Percentiles rank a stretch among this genome's conserved stretches.
These are phyloP conservation scores for Fusarium nanum DNA, from an alignment of 2,329 filamentous ascomycete genomes.

Conservation along the genomic window DNA sequence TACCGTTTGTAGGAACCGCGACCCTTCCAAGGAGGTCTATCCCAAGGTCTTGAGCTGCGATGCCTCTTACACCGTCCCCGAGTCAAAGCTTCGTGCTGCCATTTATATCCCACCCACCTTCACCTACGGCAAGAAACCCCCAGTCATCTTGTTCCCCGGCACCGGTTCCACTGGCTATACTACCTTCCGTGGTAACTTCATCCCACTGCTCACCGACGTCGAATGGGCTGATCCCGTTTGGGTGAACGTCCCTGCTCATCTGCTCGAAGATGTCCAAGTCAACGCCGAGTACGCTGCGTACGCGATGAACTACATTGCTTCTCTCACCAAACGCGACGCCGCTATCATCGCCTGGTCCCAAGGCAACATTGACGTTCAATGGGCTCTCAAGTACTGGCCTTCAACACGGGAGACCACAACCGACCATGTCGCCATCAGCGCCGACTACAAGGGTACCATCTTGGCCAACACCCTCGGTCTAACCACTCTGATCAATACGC, in stretches of 20 bases:
- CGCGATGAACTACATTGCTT: slow-evolving; percentile 9
- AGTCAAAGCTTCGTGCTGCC: slow-evolving; percentile 5
- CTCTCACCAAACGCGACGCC: not conserved
- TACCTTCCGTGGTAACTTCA: slow-evolving; percentile 2
- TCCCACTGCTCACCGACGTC: slow-evolving; percentile 5
- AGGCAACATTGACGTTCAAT: slow-evolving; percentile 13
- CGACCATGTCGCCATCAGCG: slow-evolving; percentile 15
- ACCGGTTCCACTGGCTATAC: slow-evolving; percentile 8
- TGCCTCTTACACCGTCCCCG: not conserved
- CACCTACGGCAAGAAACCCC: slow-evolving; percentile 2
- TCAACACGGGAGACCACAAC: slow-evolving; percentile 5
- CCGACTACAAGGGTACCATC: slow-evolving; percentile 11
- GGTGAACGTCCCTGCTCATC: not conserved
- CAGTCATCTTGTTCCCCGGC: slow-evolving; percentile 11
- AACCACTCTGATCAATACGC: not conserved
- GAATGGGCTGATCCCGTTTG: slow-evolving; percentile 21
- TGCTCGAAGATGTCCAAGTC: not conserved
- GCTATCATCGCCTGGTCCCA: slow-evolving; percentile 15
- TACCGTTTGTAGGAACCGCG: not conserved
- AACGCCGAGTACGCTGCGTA: slow-evolving; percentile 17
- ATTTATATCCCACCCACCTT: slow-evolving; percentile 9
- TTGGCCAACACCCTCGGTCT: not conserved
- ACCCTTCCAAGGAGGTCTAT: slow-evolving; percentile 1
- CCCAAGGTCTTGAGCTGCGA: slow-evolving; percentile 8
- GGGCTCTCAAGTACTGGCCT: slow-evolving; percentile 28